These are phyloP conservation scores for Chrysoporthe deuterocubensis DNA, from an alignment of 2,329 filamentous ascomycete species.

Conservation along the genomic window DNA sequence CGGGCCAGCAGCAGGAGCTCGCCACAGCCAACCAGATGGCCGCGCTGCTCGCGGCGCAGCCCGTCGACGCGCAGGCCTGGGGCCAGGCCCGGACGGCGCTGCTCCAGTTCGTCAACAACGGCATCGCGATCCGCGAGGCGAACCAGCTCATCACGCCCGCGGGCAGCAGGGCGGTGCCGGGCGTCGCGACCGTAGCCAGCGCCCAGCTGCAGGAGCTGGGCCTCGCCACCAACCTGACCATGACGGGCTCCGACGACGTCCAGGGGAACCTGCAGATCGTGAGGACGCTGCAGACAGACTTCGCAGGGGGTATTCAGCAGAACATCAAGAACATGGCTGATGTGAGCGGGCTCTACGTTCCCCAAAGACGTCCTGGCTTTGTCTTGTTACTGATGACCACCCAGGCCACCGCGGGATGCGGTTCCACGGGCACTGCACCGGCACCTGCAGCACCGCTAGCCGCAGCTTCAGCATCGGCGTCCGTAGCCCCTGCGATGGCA, in stretches of 20 bases:
- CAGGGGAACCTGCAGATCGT: conserved; percentile 26
- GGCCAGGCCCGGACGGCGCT: conserved; percentile 29
- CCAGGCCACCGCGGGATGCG: conserved; percentile 20
- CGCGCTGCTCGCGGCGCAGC: conserved; percentile 20
- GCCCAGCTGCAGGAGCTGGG: conserved; percentile 28
- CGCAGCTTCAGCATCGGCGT: background rate
- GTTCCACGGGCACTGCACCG: background rate
- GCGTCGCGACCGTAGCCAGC: conserved; percentile 30
- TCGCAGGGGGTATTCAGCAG: conserved; percentile 31
- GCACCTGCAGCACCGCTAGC: conserved; percentile 9
- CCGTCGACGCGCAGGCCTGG: conserved; percentile 28
- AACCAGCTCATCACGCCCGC: conserved; percentile 32
- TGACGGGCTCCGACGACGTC: conserved; percentile 20
- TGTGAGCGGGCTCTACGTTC: conserved; percentile 12
- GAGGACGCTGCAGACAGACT: conserved; percentile 27
- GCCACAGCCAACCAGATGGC: conserved; percentile 22
- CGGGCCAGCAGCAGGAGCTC: conserved; percentile 33
- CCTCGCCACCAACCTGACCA: conserved; percentile 24
- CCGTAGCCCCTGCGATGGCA: background rate
- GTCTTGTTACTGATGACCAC: background rate
- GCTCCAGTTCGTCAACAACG: conserved; percentile 31
- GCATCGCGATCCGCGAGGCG: conserved; percentile 32
- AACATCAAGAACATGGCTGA: conserved; percentile 30
- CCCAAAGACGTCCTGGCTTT: background rate
- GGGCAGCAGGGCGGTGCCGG: conserved; percentile 26